Percentiles rank a stretch among this genome's conserved stretches.
These are phyloP conservation scores for Rubia balearica DNA, from an alignment of 305 asterid species.

Conservation along the genomic window DNA sequence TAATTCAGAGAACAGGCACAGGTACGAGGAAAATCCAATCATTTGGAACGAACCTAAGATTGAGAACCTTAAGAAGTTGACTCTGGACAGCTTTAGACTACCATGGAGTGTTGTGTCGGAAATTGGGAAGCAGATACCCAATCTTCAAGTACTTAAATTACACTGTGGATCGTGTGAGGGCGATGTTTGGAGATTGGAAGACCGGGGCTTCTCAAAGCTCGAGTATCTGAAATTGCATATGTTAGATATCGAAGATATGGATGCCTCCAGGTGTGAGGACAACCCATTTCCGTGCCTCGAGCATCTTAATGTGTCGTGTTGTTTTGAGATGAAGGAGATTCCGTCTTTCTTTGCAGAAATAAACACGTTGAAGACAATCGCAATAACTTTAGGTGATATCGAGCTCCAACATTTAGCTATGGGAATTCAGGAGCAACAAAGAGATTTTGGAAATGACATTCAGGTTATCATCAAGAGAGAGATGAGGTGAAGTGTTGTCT, in stretches of 20 bases:
- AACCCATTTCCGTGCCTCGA: slow-evolving; percentile 15
- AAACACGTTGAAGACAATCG: slow-evolving; percentile 4
- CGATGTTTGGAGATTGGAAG: neutral
- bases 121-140: slow-evolving; percentile 7
- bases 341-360: slow-evolving; percentile 3
- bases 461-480: neutral
- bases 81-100: neutral
- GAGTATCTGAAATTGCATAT: neutral
- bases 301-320: neutral
- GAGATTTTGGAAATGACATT: slow-evolving; percentile 9
- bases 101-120: slow-evolving; percentile 10
- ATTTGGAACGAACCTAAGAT: neutral
- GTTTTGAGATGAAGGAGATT: neutral
- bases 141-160: slow-evolving; percentile 18
- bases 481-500: neutral
- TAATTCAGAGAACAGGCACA: neutral
- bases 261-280: neutral
- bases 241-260: neutral
- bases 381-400: neutral
- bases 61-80: slow-evolving; percentile 6
- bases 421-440: slow-evolving; percentile 13
- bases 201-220: slow-evolving; percentile 6
- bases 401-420: slow-evolving; percentile 8
- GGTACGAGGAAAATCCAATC: neutral
- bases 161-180: neutral